Evolutionary conservation across 441 rosid genomes (phyloP).

Genomic region (Corymbia citriodora): DNA sequence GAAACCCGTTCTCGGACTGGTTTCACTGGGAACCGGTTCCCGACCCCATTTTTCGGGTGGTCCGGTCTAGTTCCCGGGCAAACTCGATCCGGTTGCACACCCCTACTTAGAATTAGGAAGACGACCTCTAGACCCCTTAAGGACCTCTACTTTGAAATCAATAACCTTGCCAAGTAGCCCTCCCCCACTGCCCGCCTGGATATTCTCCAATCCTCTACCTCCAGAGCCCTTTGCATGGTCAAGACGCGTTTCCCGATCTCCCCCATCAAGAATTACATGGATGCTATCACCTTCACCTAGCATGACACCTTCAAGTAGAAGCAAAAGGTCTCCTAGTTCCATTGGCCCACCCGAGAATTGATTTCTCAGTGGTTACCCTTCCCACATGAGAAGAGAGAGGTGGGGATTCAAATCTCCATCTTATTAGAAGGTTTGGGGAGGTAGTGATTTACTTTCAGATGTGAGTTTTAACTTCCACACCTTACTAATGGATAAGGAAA

Average conservation of each 20-base stretch:
- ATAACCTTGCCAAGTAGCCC: neutral
- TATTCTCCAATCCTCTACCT: neutral
- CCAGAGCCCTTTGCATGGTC: neutral
- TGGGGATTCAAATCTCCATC: too few relatives aligned
- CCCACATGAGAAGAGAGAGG: too few relatives aligned
- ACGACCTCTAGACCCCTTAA: neutral
- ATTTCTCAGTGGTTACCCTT: too few relatives aligned
- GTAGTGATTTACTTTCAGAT: too few relatives aligned
- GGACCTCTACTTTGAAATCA: neutral
- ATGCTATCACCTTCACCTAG: neutral
- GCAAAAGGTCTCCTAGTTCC: neutral
- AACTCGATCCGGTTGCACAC: too few relatives aligned
- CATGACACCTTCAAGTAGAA: neutral
- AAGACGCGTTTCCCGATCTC: neutral
- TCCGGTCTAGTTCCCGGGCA: too few relatives aligned
- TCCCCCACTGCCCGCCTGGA: neutral
- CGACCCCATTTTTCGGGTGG: too few relatives aligned
- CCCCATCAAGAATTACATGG: neutral
- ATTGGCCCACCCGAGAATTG: neutral
- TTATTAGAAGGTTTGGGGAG: too few relatives aligned
- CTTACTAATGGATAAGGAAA: too few relatives aligned
- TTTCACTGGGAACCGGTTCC: too few relatives aligned
- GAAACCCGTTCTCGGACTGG: too few relatives aligned
- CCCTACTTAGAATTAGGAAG: neutral
- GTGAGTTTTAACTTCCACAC: too few relatives aligned